Evolutionary conservation across 805 yeast species (phyloP), one percentile per base, ranked within the genome.

Genomic region (Ogataea zsoltii): DNA sequence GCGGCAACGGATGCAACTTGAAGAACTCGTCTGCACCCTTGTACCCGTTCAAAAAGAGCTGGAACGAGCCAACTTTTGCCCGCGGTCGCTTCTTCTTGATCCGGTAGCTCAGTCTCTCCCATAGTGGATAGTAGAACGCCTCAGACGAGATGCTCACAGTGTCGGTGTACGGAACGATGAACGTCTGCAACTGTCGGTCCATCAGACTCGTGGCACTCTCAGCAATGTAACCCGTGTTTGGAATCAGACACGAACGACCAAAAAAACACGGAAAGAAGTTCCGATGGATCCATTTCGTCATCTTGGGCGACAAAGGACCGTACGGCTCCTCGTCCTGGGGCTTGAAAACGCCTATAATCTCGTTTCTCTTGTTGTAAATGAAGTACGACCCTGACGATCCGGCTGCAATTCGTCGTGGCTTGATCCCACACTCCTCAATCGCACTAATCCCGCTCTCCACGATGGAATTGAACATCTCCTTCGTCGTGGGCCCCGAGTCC

Each of bases 301-400:
- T 82, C 59, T 85, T 85, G 1, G 91, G 90, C 3, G 86, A 79
- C 42, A 85, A 57, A 1, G 89, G 88, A 0, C 90, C 91, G 57
- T 85, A 85, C 0, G 90, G 91, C 54, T 85, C 90, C 61, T 85
- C 91, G 61, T 84, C 89, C 57, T 83, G 83, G 4, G 91, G 91
- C 59, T 85, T 85, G 69, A 85, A 85, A 2, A 85, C 81, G 0
- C 83, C 90, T 13, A 73, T 73, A 11, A 71, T 72, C 33, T 64
- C 54, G 28, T 65, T 61, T 1, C 49, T 26, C 1, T 66, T 49
- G 38, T 68, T 66, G 48, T 66, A 72, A 1, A 83, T 68, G 58
- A 84, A 85, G 57, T 84, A 84, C 43, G 85, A 78, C 1, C 91
- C 91, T 0, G 87, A 80, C 2, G 88, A 81, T 0, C 91, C 91